Evolutionary conservation across 352 stramenopile species (phyloP), one percentile per base, ranked within the genome.

Genomic region (Globisporangium barbulae): DNA sequence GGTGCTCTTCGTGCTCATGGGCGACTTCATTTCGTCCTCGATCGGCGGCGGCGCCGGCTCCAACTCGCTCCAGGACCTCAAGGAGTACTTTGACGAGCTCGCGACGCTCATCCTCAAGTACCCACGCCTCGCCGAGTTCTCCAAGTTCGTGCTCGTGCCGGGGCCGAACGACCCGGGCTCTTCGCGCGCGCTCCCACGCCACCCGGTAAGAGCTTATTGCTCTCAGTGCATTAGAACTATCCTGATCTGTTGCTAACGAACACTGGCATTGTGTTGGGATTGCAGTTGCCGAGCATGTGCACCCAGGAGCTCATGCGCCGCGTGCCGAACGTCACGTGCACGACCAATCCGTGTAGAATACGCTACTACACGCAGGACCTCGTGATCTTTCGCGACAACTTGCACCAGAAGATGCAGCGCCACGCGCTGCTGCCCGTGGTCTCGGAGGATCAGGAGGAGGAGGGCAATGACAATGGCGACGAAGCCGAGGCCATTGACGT

Each of bases 301-400:
- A 93, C 83, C 22, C 71, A 76, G 54, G 86, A 93, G n/a, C 71
- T 94, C 30, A 64, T 81, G 44, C 76, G 79, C 2, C 76, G 75
- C 52, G 76, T 94, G 41, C 85, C 87, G 5, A 89, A 95, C 54
- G 63, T 96, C 25, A 88, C 69, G 2, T 96, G 94, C 61, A 88
- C 78, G 25, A 97, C 80, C 13, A 98, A 98, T 63, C 95, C 95
- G 5, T 98, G 93, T 70, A 89, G 79, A 48, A 90, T 98, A 67
- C 87, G 91, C 19, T 90, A 94, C 62, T 98, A 94, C 75, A 96
- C 90, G 7, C 88, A 98, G 67, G 93, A 98, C 60, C 83, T 98
- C 41, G 86, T 98, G 7, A 80, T 98, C 15, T 98, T 97, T 69
- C 87, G 93, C 12, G 82, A 98, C 35, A 81, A 98, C 57, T 69